Evolutionary conservation across 2,329 filamentous ascomycete species (phyloP), one percentile per base, ranked within the genome.

Genomic region (Colletotrichum noveboracense): DNA sequence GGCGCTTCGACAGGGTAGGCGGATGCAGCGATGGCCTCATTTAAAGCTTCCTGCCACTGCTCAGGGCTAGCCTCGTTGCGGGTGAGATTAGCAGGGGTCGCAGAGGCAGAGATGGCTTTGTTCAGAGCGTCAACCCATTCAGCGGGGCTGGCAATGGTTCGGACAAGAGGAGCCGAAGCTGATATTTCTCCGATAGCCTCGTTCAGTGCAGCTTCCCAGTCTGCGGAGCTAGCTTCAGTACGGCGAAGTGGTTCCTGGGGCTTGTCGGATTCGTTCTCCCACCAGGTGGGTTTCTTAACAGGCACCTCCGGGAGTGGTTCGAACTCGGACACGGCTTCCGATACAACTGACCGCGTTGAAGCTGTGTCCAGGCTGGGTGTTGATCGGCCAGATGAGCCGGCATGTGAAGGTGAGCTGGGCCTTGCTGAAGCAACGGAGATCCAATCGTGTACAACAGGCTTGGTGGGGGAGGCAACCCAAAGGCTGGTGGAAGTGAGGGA

Each of bases 401-500:
- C 48, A 5, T 77, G 36, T 32, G 60, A 68, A 21, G 66, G 48
- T 43, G 76, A 73, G 18, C 30, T 38, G 24, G 66, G 56, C 24
- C 62, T 43, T 3, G 21, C 18, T 10, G 68, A 36, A 8, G 64
- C 61, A 14, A 74, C 9, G 10, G 62, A 71, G 55, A 80, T 76
- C 79, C 79, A 81, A 74, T 81, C 73, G n/a, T 65, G 74, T 21
- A 70, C 67, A 26, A 70, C 65, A 14, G 70, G 48, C 13, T 24
- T 48, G 14, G 43, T 28, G 10, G 36, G 56, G 18, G 74, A 43
- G 12, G 58, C 67, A 71, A 78, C 79, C 85, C 85, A 86, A 66
- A 86, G 83, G 64, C 78, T 79, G 73, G 80, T 79, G 64, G 84
- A 85, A 48, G 72, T 79, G 61, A 86, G 78, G 30, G 73, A 78